Conservation (phyloP, 352 stramenopile species). For the Phytophthora sp. region DNA sequence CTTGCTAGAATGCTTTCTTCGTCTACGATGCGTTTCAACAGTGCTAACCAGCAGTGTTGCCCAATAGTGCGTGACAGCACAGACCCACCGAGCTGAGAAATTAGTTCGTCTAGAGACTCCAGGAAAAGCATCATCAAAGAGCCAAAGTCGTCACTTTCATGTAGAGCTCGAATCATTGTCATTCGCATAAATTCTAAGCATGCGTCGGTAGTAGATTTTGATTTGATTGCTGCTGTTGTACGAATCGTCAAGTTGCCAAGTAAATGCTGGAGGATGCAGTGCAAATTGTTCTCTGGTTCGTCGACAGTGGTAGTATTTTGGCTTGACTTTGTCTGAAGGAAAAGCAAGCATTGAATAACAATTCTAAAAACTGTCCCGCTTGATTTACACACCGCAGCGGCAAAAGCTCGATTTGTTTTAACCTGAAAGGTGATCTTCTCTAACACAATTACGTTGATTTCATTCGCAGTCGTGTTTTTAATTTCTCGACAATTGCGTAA, state of each 20-base stretch:
- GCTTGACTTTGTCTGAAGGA: too few relatives aligned
- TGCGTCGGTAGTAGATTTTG: slow-evolving; percentile 21
- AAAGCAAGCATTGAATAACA: slow-evolving; percentile 36
- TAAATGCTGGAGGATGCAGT: not conserved
- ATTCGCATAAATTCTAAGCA: slow-evolving; percentile 54
- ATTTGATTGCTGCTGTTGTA: slow-evolving; percentile 6
- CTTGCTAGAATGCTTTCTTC: slow-evolving; percentile 46
- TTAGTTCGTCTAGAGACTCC: slow-evolving; percentile 52
- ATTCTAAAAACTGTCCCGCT: slow-evolving; percentile 54
- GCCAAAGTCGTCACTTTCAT: slow-evolving; percentile 65
- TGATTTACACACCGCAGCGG: slow-evolving; percentile 55
- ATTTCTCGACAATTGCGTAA: slow-evolving; percentile 47
- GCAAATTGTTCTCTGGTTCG: not conserved
- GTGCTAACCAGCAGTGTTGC: slow-evolving; percentile 66
- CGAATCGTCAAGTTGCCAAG: slow-evolving; percentile 21
- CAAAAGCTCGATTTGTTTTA: slow-evolving; percentile 57
- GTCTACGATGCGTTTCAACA: slow-evolving; percentile 64
- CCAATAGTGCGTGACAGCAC: slow-evolving; percentile 22
- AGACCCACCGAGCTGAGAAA: slow-evolving; percentile 5
- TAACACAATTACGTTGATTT: slow-evolving; percentile 51
- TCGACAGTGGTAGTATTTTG: too few relatives aligned
- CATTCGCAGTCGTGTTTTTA: slow-evolving; percentile 26
- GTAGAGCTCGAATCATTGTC: slow-evolving; percentile 47
- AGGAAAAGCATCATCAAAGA: slow-evolving; percentile 69
- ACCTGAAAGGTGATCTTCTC: slow-evolving; percentile 55